phyloP scores from a whole-genome alignment of 257 asterid species.

The Fraxinus anomala region DNA sequence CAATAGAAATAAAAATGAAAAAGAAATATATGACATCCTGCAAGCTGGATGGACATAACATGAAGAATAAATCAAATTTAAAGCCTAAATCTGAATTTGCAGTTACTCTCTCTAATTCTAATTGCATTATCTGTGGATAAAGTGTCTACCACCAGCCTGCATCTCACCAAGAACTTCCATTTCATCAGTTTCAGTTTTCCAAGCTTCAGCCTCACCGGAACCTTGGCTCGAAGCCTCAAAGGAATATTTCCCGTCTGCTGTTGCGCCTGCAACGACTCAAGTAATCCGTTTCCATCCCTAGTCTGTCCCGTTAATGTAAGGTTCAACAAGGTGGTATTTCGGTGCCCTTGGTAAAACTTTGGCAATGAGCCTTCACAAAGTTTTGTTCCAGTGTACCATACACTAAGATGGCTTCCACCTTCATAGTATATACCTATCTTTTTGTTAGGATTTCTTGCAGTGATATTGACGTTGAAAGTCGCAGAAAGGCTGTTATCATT shows the following conservation, averaged over 20 bases:
- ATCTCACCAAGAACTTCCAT: constrained; percentile 89
- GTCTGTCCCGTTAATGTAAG: constrained; percentile 68
- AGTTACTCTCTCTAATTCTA: constrained; percentile 63
- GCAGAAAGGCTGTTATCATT: constrained; percentile 66
- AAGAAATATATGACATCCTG: neutral
- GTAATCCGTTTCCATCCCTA: constrained; percentile 51
- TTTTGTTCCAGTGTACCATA: constrained; percentile 53
- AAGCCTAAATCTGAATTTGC: constrained; percentile 78
- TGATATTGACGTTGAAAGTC: constrained; percentile 62
- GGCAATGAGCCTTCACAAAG: constrained; percentile 87
- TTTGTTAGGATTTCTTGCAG: constrained; percentile 81
- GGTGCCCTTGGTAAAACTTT: constrained; percentile 87
- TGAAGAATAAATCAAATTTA: constrained; percentile 30
- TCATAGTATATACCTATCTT: constrained; percentile 84
- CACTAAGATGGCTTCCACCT: constrained; percentile 71
- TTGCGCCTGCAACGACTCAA: constrained; percentile 57
- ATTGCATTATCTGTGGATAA: constrained; percentile 45
- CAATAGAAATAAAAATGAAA: neutral
- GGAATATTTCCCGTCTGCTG: constrained; percentile 77
- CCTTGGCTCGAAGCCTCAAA: constrained; percentile 52
- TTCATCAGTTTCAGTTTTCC: constrained; percentile 77
- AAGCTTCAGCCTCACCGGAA: constrained; percentile 79
- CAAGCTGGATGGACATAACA: neutral
- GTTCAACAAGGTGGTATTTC: constrained; percentile 68
- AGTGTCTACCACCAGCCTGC: constrained; percentile 65